Evolutionary conservation across 306 rosid species (phyloP).

Genomic region (Malus sylvestris): DNA sequence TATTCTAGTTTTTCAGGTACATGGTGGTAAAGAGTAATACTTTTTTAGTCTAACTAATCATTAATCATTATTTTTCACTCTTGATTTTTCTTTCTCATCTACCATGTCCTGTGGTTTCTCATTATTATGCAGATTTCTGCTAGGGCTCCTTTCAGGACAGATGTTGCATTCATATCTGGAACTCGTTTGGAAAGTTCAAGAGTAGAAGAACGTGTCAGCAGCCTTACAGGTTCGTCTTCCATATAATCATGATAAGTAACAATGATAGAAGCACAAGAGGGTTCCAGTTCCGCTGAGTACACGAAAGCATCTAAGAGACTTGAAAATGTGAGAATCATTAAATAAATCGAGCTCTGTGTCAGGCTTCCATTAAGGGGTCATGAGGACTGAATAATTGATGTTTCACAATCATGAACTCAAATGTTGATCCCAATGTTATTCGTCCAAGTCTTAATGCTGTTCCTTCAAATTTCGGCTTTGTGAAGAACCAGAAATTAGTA

Average conservation of each 20-base stretch:
- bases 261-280: neutral
- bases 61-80: neutral
- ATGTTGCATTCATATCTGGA: constrained; percentile 68
- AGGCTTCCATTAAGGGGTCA: neutral
- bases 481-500: neutral
- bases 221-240: constrained; percentile 61
- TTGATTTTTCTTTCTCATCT: constrained; percentile 5
- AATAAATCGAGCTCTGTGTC: neutral
- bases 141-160: constrained; percentile 68
- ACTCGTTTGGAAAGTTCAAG: constrained; percentile 46
- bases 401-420: neutral
- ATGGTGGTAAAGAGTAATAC: neutral
- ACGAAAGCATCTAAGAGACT: neutral
- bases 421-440: neutral
- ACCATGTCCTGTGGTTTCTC: constrained; percentile 3
- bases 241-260: neutral
- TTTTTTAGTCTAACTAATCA: neutral
- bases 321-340: neutral
- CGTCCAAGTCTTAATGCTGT: neutral
- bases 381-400: neutral
- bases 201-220: constrained; percentile 56
- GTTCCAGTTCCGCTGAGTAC: neutral
- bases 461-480: neutral
- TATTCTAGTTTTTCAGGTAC: constrained; percentile 83
- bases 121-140: constrained; percentile 56